A percentile compares a stretch with the other conserved stretches of the same genome.
Evolutionary conservation across 768 basidiomycete genomes (phyloP).

Genomic region (Naganishia vaughanmartiniae): DNA sequence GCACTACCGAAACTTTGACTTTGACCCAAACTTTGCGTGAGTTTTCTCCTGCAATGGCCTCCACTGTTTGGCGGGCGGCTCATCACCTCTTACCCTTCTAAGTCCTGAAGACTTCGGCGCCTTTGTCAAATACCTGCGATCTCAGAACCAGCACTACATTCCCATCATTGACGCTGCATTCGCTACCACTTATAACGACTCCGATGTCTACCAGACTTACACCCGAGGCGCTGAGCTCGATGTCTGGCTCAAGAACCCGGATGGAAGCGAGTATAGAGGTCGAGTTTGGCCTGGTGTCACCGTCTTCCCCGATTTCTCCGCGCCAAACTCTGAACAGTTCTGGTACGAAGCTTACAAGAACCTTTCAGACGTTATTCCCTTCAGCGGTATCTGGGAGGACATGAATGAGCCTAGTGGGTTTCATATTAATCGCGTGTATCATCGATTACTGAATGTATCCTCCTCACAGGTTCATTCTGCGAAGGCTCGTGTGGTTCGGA

Average conservation of each 20-base stretch:
- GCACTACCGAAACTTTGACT: constrained; percentile 44
- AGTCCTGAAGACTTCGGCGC: constrained; percentile 39
- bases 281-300: constrained; percentile 63
- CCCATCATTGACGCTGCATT: constrained; percentile 50
- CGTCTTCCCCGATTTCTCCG: constrained; percentile 57
- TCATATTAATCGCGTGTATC: not conserved
- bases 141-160: constrained; percentile 46
- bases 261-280: constrained; percentile 69
- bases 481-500: constrained; percentile 52
- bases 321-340: constrained; percentile 57
- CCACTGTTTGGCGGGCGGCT: not conserved
- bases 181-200: constrained; percentile 35
- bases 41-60: not conserved
- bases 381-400: constrained; percentile 64
- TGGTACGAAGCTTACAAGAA: constrained; percentile 64
- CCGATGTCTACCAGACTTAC: constrained; percentile 60
- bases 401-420: constrained; percentile 26
- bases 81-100: not conserved
- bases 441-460: not conserved
- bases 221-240: constrained; percentile 61
- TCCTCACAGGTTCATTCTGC: constrained; percentile 58
- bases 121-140: constrained; percentile 44
- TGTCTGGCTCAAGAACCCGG: constrained; percentile 71
- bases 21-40: constrained; percentile 39
- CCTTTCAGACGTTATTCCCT: constrained; percentile 54